phyloP scores from a whole-genome alignment of 345 rosid genomes.

The Carallia pectinifolia region DNA sequence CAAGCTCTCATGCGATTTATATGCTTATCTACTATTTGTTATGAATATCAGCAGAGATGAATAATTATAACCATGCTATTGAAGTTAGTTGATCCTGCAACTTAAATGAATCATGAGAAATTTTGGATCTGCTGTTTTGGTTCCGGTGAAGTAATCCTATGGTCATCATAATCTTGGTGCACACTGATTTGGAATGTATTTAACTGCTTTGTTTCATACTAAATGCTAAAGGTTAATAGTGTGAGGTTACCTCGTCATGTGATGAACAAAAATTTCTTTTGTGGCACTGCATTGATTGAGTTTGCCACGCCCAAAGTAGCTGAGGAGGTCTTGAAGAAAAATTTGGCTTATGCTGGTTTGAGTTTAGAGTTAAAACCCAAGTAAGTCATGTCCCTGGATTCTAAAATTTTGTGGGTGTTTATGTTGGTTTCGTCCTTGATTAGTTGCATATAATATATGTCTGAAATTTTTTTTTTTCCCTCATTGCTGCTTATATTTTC shows the following conservation, averaged over 20 bases:
- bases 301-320: slow-evolving; percentile 8
- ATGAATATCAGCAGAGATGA: too few species aligned
- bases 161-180: too few species aligned
- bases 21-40: too few species aligned
- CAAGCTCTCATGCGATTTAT: too few species aligned
- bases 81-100: too few species aligned
- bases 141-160: too few species aligned
- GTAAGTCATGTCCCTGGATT: slow-evolving; percentile 1
- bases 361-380: slow-evolving; percentile 10
- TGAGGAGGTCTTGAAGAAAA: slow-evolving; percentile 8
- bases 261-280: slow-evolving; percentile 1
- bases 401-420: not conserved
- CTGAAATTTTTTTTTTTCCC: not conserved
- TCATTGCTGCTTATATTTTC: not conserved
- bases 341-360: slow-evolving; percentile 7
- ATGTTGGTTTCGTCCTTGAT: not conserved
- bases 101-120: too few species aligned
- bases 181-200: not conserved
- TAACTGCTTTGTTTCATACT: not conserved
- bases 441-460: not conserved
- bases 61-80: too few species aligned
- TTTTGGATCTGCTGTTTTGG: too few species aligned
- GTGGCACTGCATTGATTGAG: slow-evolving; percentile 14
- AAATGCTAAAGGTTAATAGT: slow-evolving; percentile 8
- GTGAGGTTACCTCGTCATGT: slow-evolving; percentile 12